Evolutionary conservation across 441 rosid species (phyloP), one percentile per base, ranked within the genome.

Genomic region (Mallotus repandus): DNA sequence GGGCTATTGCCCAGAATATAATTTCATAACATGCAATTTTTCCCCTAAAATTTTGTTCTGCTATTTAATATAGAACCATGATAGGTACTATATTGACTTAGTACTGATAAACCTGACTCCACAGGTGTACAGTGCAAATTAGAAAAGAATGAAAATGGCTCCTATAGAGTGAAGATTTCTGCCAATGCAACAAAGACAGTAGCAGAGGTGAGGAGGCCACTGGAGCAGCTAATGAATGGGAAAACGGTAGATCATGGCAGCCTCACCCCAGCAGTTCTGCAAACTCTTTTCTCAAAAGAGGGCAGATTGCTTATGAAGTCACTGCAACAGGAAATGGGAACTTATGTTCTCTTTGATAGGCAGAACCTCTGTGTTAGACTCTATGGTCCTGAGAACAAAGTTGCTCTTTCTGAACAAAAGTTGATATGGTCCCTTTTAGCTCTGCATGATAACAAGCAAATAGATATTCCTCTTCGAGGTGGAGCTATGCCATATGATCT

Each of bases 151-250:
- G 71, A 63, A 9, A 78, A 73, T 69, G 81, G 81, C 13, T 78
- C 81, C 9, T 69, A 69, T 8, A 73, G 77, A 71, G 74, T 73
- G 38, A 73, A 63, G 57, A 63, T 78, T 69, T 64, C 77, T 63
- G 81, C 81, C 54, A 73, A 73, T 69, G 77, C 81, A 48, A 73
- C 74, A 41, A 73, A 43, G 63, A 73, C 56, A 4, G 81, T 69
- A 8, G 81, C 81, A 38, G 81, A 73, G 66, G 50, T 73, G 71
- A 78, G 80, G 48, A 64, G 74, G 61, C 81, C 77, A 0, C 63
- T 78, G 46, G 81, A 78, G 68, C 65, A 63, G 67, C 69, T 78
- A 53, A 78, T 78, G 77, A 78, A 78, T 57, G 81, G 81, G 10
- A 68, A 21, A 45, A 63, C 16, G 7, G 55, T 78, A 14, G 14